phyloP scores from a whole-genome alignment of 768 basidiomycete species.

The Lentinula lateritia region DNA sequence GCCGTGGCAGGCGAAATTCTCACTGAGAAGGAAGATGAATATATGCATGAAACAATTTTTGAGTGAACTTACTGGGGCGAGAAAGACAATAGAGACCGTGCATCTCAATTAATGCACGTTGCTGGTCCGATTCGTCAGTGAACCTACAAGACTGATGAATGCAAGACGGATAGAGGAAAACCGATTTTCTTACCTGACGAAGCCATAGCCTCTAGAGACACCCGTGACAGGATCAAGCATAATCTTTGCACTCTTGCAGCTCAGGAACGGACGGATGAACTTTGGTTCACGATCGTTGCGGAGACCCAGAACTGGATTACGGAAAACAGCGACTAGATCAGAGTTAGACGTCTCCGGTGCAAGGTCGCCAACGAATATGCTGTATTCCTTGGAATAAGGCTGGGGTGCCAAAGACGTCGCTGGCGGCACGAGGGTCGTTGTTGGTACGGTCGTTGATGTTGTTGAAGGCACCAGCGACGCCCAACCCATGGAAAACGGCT shows the following conservation, averaged over 20 bases:
- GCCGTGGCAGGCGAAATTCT: conserved; percentile 88
- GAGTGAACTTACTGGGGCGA: conserved; percentile 64
- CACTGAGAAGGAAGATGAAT: conserved; percentile 47
- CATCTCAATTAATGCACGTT: conserved; percentile 88
- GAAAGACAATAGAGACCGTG: conserved; percentile 87
- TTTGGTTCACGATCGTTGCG: conserved; percentile 84
- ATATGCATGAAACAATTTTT: conserved; percentile 20
- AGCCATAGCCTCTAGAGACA: conserved; percentile 86
- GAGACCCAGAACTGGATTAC: conserved; percentile 82
- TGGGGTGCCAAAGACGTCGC: conserved; percentile 22
- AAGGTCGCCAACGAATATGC: conserved; percentile 92
- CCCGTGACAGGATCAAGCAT: conserved; percentile 91
- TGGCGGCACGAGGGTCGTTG: neutral
- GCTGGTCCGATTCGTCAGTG: conserved; percentile 83
- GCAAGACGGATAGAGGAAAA: neutral
- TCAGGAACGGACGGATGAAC: conserved; percentile 82
- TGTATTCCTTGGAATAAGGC: conserved; percentile 78
- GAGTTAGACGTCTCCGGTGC: conserved; percentile 91
- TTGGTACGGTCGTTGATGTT: conserved; percentile 21
- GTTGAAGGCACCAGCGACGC: conserved; percentile 40
- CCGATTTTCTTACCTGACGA: conserved; percentile 60
- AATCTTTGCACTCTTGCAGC: conserved; percentile 94
- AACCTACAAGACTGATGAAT: conserved; percentile 44
- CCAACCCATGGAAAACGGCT: conserved; percentile 82
- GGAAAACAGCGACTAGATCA: conserved; percentile 91